Percentiles rank a stretch among this genome's conserved stretches.
Conservation (phyloP, 2,329 filamentous ascomycete species). For the Aschersonia sp. region DNA sequence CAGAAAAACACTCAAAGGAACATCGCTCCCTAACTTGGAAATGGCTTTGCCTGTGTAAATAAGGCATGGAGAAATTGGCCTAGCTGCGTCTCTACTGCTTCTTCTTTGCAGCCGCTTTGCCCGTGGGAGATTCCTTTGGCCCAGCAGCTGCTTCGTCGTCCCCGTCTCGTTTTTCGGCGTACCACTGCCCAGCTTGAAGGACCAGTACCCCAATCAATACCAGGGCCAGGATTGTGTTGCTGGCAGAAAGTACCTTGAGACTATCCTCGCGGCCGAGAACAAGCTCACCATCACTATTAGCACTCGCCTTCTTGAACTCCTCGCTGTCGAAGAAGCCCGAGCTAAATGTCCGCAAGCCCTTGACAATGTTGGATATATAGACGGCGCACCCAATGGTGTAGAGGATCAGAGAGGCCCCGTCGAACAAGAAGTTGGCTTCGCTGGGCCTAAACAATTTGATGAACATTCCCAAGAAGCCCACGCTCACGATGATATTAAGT, state of each 20-base stretch:
- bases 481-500: conserved; percentile 81
- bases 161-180: conserved; percentile 84
- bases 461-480: conserved; percentile 79
- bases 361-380: conserved; percentile 93
- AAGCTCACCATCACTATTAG: conserved; percentile 41
- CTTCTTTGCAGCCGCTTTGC: conserved; percentile 19
- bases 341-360: conserved; percentile 75
- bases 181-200: conserved; percentile 95
- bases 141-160: conserved; percentile 60
- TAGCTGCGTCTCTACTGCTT: conserved; percentile 15
- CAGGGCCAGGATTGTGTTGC: conserved; percentile 89
- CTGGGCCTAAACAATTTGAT: conserved; percentile 88
- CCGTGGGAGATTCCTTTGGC: conserved; percentile 10
- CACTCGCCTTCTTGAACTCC: conserved; percentile 23
- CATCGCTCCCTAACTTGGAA: too few species aligned
- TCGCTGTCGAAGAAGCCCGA: conserved; percentile 46
- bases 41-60: too few species aligned
- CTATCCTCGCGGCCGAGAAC: conserved; percentile 75
- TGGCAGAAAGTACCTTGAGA: conserved; percentile 78
- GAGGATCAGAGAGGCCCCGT: conserved; percentile 64
- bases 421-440: conserved; percentile 93
- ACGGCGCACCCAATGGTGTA: conserved; percentile 82
- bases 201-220: conserved; percentile 85
- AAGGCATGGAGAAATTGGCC: neutral
- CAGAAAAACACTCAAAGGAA: too few species aligned